A percentile compares a stretch with the other conserved stretches of the same genome.
Evolutionary conservation across 2,329 filamentous ascomycete genomes (phyloP).

Genomic region (Clarireedia paspali): DNA sequence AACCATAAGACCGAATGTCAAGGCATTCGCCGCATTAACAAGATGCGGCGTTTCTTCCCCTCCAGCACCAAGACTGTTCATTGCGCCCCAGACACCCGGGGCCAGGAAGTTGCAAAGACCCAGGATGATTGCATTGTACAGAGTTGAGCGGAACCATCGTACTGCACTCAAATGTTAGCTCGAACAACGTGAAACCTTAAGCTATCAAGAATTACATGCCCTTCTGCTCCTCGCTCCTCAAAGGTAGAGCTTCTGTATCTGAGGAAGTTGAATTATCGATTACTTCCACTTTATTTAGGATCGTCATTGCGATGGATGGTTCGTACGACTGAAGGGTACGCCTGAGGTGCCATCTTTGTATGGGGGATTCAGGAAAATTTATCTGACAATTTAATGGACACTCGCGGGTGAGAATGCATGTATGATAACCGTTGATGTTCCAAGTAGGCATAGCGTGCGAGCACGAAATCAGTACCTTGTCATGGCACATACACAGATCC

Average conservation of each 20-base stretch:
- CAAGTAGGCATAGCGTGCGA: slow-evolving; percentile 4
- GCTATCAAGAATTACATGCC: slow-evolving; percentile 7
- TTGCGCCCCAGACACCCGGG: slow-evolving; percentile 64
- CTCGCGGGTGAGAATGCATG: background rate
- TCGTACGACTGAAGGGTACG: background rate
- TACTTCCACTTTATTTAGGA: slow-evolving; percentile 6
- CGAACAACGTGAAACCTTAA: background rate
- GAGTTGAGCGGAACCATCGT: slow-evolving; percentile 64
- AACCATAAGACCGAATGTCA: slow-evolving; percentile 68
- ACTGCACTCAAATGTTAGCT: slow-evolving; percentile 8
- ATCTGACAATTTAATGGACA: too few species aligned
- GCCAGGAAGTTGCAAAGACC: slow-evolving; percentile 64
- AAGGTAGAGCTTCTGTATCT: slow-evolving; percentile 16
- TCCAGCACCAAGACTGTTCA: slow-evolving; percentile 67
- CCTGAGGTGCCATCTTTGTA: too few species aligned
- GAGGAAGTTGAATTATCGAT: slow-evolving; percentile 8
- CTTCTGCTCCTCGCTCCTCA: slow-evolving; percentile 10
- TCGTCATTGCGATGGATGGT: background rate
- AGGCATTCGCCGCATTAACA: slow-evolving; percentile 59
- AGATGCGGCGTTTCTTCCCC: slow-evolving; percentile 57
- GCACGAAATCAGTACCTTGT: slow-evolving; percentile 7
- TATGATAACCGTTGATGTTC: background rate
- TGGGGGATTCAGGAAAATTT: too few species aligned
- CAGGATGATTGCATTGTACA: slow-evolving; percentile 65
- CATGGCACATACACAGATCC: background rate